These are phyloP conservation scores for Rhizopus delemar DNA, from an alignment of 371 early-diverging fungal species.

Conservation along the genomic window DNA sequence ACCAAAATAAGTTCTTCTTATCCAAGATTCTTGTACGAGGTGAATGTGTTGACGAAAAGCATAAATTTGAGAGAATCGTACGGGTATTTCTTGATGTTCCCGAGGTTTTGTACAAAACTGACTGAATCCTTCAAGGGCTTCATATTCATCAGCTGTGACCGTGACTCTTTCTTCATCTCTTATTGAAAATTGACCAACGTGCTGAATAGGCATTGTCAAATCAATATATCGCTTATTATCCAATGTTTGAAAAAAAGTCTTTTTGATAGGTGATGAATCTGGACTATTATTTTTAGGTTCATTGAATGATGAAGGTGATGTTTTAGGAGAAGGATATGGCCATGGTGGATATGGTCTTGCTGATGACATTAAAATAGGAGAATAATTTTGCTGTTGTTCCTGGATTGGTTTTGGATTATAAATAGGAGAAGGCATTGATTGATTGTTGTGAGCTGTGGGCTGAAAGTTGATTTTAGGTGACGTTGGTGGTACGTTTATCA, in stretches of 20 bases:
- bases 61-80: slow-evolving; percentile 12
- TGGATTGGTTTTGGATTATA: neutral
- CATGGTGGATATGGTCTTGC: neutral
- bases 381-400: neutral
- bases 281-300: neutral
- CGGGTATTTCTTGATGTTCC: slow-evolving; percentile 35
- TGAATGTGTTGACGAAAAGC: slow-evolving; percentile 23
- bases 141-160: slow-evolving; percentile 43
- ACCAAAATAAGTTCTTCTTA: slow-evolving; percentile 11
- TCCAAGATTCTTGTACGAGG: slow-evolving; percentile 22
- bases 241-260: slow-evolving; percentile 7
- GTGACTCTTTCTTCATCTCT: slow-evolving; percentile 3
- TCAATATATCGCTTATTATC: slow-evolving; percentile 21
- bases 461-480: slow-evolving; percentile 7
- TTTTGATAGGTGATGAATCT: neutral
- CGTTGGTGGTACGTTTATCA: slow-evolving; percentile 5
- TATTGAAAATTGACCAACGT: neutral
- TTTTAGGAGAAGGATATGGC: slow-evolving; percentile 3
- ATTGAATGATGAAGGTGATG: neutral
- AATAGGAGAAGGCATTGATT: neutral
- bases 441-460: neutral
- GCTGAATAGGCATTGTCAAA: slow-evolving; percentile 22
- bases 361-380: neutral
- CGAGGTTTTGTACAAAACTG: slow-evolving; percentile 45
- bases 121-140: slow-evolving; percentile 47